Conservation (phyloP, 106 monocot genomes). For the Chionographis japonica region DNA sequence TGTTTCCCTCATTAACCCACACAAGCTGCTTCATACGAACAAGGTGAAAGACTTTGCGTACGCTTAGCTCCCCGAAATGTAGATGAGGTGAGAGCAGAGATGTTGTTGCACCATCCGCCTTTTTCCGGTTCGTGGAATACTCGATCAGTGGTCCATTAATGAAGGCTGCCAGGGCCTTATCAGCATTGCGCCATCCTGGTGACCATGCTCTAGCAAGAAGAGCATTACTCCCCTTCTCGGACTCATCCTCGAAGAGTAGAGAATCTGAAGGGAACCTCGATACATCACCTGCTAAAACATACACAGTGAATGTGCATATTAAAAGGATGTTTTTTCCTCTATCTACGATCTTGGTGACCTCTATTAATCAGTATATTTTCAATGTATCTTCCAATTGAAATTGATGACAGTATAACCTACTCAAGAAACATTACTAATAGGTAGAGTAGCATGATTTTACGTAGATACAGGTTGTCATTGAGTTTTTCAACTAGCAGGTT, state of each 20-base stretch:
- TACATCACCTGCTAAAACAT: constrained; percentile 36
- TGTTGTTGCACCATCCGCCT: constrained; percentile 86
- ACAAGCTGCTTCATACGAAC: constrained; percentile 87
- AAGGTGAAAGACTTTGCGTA: constrained; percentile 89
- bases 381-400: no score
- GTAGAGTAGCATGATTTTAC: no score
- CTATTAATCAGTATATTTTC: no score
- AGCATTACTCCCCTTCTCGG: constrained; percentile 86
- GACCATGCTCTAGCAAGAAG: constrained; percentile 93
- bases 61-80: constrained; percentile 90
- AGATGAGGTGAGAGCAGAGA: constrained; percentile 90
- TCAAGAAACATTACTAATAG: no score
- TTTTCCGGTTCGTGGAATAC: constrained; percentile 67
- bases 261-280: constrained; percentile 68
- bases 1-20: constrained; percentile 89
- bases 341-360: no score
- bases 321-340: no score
- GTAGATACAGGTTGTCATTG: no score
- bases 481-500: no score
- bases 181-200: constrained; percentile 92
- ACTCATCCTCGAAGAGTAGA: constrained; percentile 77
- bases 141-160: constrained; percentile 69
- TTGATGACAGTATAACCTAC: no score
- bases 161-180: constrained; percentile 64
- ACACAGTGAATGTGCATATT: neutral